These are phyloP conservation scores for Austroboletus festivus DNA, from an alignment of 768 basidiomycete genomes.

Conservation along the genomic window DNA sequence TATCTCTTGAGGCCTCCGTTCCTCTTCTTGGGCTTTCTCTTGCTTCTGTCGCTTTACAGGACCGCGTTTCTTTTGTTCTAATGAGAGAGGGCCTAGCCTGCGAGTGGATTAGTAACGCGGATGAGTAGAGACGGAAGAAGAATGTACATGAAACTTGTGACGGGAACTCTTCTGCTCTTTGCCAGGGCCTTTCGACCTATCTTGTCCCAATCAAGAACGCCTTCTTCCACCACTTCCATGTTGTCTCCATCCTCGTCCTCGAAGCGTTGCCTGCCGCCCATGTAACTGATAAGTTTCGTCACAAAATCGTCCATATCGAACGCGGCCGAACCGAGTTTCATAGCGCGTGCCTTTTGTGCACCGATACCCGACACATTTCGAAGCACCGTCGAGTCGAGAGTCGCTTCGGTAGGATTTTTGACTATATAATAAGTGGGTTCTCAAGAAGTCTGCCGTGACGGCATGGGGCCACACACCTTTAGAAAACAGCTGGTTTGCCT, in stretches of 20 bases:
- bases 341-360: slow-evolving; percentile 83
- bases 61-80: slow-evolving; percentile 78
- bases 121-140: background rate
- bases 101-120: slow-evolving; percentile 14
- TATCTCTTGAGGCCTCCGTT: slow-evolving; percentile 73
- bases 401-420: slow-evolving; percentile 81
- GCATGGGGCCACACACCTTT: slow-evolving; percentile 43
- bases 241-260: slow-evolving; percentile 47
- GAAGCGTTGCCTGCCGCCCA: slow-evolving; percentile 66
- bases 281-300: slow-evolving; percentile 64
- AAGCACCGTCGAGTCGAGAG: slow-evolving; percentile 83
- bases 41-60: slow-evolving; percentile 58
- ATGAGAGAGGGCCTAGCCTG: slow-evolving; percentile 88
- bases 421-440: slow-evolving; percentile 40
- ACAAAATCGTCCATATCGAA: slow-evolving; percentile 95
- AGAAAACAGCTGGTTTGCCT: slow-evolving; percentile 59
- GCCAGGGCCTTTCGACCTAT: slow-evolving; percentile 83
- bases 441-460: slow-evolving; percentile 1
- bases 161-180: slow-evolving; percentile 75
- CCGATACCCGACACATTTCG: slow-evolving; percentile 74
- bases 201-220: slow-evolving; percentile 73
- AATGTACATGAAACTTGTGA: slow-evolving; percentile 81
- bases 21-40: slow-evolving; percentile 69
- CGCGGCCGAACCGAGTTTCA: slow-evolving; percentile 82
- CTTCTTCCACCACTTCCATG: slow-evolving; percentile 49